phyloP scores from a whole-genome alignment of 78 protist genomes.

The Monosiga brevicollis region DNA sequence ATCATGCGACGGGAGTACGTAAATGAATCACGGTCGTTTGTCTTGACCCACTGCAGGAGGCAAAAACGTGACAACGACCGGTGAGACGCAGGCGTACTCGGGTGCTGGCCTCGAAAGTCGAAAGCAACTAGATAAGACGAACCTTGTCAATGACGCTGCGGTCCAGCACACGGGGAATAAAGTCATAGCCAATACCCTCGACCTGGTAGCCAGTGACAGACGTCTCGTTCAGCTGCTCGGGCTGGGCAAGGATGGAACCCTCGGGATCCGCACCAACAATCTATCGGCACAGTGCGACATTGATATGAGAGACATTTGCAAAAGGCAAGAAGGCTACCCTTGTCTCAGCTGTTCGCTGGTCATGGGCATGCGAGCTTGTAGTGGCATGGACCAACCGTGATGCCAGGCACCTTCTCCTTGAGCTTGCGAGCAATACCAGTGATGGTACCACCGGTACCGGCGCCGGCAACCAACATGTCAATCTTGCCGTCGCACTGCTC shows the following conservation, averaged over 20 bases:
- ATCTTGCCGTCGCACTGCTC: conserved; percentile 62
- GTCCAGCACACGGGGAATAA: conserved; percentile 69
- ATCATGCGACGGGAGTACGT: conserved; percentile 70
- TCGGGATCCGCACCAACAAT: conserved; percentile 90
- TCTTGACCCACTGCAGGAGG: conserved; percentile 84
- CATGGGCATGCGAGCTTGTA: too few relatives aligned
- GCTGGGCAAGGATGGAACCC: conserved; percentile 85
- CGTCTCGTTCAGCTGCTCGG: conserved; percentile 42
- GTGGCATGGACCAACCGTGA: conserved; percentile 9
- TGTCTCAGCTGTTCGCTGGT: too few relatives aligned
- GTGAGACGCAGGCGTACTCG: too few relatives aligned
- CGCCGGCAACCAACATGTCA: conserved; percentile 75
- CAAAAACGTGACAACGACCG: too few relatives aligned
- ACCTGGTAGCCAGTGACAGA: conserved; percentile 51
- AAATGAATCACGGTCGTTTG: conserved; percentile 67
- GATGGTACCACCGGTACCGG: conserved; percentile 97
- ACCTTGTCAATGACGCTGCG: conserved; percentile 22
- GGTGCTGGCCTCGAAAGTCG: too few relatives aligned
- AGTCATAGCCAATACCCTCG: conserved; percentile 96
- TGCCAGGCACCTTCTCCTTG: conserved; percentile 61
- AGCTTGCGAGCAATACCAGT: conserved; percentile 78
- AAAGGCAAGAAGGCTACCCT: too few relatives aligned
- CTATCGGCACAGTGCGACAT: too few relatives aligned
- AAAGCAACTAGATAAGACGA: too few relatives aligned
- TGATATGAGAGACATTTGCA: too few relatives aligned